Percentiles rank a stretch among this genome's conserved stretches.
Conservation (phyloP, 805 yeast species). For the Saturnispora zaruensis region DNA sequence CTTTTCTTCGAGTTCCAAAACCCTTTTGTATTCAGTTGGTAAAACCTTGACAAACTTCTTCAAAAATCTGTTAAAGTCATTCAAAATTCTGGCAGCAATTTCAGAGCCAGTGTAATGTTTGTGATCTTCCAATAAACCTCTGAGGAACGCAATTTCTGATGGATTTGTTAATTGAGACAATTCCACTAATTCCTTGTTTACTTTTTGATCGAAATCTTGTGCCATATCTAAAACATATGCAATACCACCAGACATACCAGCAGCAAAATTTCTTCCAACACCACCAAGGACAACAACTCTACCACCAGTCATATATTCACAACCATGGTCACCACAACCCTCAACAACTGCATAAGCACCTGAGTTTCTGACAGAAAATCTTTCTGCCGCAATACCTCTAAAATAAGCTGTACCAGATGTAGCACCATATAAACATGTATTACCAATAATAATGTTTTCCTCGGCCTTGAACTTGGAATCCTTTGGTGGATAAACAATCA, state of each 20-base stretch:
- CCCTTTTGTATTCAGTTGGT: slow-evolving; percentile 86
- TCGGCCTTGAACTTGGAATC: slow-evolving; percentile 81
- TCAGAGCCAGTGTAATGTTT: slow-evolving; percentile 90
- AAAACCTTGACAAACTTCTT: slow-evolving; percentile 88
- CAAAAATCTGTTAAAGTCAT: slow-evolving; percentile 79
- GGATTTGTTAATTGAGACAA: slow-evolving; percentile 73
- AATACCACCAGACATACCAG: slow-evolving; percentile 99
- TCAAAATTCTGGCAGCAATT: slow-evolving; percentile 74
- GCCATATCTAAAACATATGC: slow-evolving; percentile 94
- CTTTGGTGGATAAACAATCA: slow-evolving; percentile 86
- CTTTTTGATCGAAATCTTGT: slow-evolving; percentile 76
- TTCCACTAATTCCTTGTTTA: slow-evolving; percentile 76
- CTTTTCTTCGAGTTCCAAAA: slow-evolving; percentile 67
- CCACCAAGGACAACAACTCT: slow-evolving; percentile 87
- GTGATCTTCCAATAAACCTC: slow-evolving; percentile 91
- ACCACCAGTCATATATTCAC: slow-evolving; percentile 99
- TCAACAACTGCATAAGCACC: slow-evolving; percentile 97
- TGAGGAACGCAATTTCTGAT: slow-evolving; percentile 84
- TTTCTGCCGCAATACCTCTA: slow-evolving; percentile 96
- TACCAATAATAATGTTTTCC: slow-evolving; percentile 94
- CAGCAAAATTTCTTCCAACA: slow-evolving; percentile 89
- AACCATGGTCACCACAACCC: slow-evolving; percentile 97
- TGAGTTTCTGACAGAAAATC: slow-evolving; percentile 97
- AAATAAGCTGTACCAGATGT: slow-evolving; percentile 91
- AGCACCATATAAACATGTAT: slow-evolving; percentile 97